Evolutionary conservation across 2,329 filamentous ascomycete genomes (phyloP).

Genomic region (Fusarium sp.): DNA sequence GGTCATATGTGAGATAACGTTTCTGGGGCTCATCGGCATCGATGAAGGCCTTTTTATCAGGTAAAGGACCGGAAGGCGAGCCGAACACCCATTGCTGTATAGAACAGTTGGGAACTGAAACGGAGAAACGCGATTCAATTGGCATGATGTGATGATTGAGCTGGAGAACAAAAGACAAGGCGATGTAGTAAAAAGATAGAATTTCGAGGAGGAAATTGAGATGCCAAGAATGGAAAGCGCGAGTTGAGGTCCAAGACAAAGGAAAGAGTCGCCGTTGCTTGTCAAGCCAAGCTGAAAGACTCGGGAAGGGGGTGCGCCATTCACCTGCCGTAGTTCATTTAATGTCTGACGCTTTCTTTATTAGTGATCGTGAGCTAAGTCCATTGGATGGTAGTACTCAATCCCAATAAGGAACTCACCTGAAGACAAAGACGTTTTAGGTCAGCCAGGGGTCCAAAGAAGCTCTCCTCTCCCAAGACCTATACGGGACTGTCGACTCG

Average conservation of each 20-base stretch:
- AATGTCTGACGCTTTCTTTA: conserved; percentile 15
- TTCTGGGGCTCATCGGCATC: conserved; percentile 75
- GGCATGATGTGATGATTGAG: conserved; percentile 53
- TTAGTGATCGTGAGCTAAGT: conserved; percentile 12
- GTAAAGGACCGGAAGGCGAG: conserved; percentile 56
- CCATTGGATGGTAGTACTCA: background rate
- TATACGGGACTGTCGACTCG: background rate
- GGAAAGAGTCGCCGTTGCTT: conserved; percentile 10
- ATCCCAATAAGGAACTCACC: background rate
- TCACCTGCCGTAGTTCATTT: conserved; percentile 28
- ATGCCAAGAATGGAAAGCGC: background rate
- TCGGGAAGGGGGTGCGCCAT: conserved; percentile 22
- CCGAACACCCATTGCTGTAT: conserved; percentile 68
- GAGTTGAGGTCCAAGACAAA: conserved; percentile 5
- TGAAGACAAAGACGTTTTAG: background rate
- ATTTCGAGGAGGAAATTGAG: background rate
- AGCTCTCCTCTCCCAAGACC: background rate
- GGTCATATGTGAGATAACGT: conserved; percentile 70
- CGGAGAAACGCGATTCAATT: conserved; percentile 59
- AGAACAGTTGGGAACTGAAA: conserved; percentile 59
- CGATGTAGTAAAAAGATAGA: background rate
- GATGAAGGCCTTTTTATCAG: conserved; percentile 62
- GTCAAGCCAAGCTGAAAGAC: conserved; percentile 21
- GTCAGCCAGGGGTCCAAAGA: background rate
- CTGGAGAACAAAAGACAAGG: background rate